Conservation (phyloP, 306 rosid species). For the Cucurbita maxima region DNA sequence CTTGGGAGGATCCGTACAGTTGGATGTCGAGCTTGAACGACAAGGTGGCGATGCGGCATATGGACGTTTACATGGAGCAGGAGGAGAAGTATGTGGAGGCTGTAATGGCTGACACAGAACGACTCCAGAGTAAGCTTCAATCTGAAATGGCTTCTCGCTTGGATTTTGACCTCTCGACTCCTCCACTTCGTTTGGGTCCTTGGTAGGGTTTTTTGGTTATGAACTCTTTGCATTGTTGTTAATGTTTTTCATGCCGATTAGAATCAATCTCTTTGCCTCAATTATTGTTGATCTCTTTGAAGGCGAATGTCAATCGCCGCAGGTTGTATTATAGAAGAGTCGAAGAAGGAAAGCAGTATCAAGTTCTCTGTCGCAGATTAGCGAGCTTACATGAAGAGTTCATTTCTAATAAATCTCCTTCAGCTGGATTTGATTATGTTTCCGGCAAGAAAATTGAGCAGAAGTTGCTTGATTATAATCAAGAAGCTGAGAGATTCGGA, state of each 20-base stretch:
- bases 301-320: conserved; percentile 2
- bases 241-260: neutral
- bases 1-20: conserved; percentile 83
- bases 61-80: conserved; percentile 93
- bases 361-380: conserved; percentile 62
- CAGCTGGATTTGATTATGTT: conserved; percentile 73
- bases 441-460: conserved; percentile 88
- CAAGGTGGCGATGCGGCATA: conserved; percentile 84
- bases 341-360: conserved; percentile 80
- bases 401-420: conserved; percentile 59
- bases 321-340: conserved; percentile 85
- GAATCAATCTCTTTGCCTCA: neutral
- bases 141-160: conserved; percentile 82
- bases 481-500: conserved; percentile 80
- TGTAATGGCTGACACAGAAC: conserved; percentile 52
- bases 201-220: conserved; percentile 21
- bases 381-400: conserved; percentile 69
- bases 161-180: conserved; percentile 67
- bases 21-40: conserved; percentile 78
- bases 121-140: conserved; percentile 61
- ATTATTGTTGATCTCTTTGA: conserved; percentile 1
- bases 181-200: conserved; percentile 83
- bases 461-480: conserved; percentile 73
- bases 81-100: conserved; percentile 89
- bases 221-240: neutral